These are phyloP conservation scores for Isabelozyma pseudorhagii DNA, from an alignment of 805 yeast genomes.

Conservation along the genomic window DNA sequence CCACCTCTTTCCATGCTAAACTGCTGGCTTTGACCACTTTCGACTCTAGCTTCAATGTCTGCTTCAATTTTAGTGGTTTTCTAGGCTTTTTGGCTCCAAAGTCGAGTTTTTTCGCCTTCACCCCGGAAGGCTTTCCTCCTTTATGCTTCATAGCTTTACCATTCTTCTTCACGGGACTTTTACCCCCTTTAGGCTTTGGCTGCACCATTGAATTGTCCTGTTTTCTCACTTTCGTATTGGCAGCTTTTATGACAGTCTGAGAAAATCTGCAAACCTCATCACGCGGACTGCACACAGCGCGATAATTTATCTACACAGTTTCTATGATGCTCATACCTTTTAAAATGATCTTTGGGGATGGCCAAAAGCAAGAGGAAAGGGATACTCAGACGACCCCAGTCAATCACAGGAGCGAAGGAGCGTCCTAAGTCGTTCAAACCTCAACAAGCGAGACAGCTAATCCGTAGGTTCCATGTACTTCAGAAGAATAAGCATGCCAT, in stretches of 20 bases:
- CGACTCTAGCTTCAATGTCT: constrained; percentile 26
- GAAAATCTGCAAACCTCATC: not conserved
- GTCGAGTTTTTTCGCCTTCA: not conserved
- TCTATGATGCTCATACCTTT: not conserved
- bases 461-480: constrained; percentile 72
- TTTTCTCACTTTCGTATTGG: not conserved
- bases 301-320: not conserved
- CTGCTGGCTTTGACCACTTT: constrained; percentile 48
- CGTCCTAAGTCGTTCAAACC: constrained; percentile 58
- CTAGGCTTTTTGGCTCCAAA: not conserved
- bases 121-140: not conserved
- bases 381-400: constrained; percentile 24
- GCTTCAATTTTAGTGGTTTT: constrained; percentile 22
- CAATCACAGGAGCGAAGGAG: constrained; percentile 28
- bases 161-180: not conserved
- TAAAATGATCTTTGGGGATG: constrained; percentile 4
- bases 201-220: not conserved
- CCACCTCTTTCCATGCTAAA: constrained; percentile 77
- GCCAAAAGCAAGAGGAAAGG: constrained; percentile 15
- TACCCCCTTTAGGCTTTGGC: not conserved
- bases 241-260: not conserved
- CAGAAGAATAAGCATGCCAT: constrained; percentile 52
- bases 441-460: constrained; percentile 66
- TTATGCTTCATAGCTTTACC: not conserved
- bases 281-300: constrained; percentile 1